These are phyloP conservation scores for Mrakia frigida DNA, from an alignment of 768 basidiomycete species.

Conservation along the genomic window DNA sequence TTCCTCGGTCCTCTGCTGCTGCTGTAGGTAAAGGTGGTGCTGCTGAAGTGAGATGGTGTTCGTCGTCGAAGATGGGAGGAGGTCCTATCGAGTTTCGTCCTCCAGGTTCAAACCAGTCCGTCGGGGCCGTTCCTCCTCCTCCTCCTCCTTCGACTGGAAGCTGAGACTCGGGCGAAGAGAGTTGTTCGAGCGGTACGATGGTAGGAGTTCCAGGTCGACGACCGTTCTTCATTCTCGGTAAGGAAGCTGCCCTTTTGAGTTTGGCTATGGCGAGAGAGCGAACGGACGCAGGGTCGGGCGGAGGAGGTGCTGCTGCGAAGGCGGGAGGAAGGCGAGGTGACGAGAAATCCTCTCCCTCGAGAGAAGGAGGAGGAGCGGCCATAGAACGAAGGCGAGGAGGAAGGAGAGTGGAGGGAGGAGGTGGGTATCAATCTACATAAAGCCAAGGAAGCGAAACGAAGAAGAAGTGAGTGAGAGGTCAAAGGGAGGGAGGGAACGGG, in stretches of 20 bases:
- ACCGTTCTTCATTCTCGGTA: constrained; percentile 87
- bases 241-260: constrained; percentile 83
- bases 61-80: background rate
- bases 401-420: too few relatives aligned
- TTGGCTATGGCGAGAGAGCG: constrained; percentile 82
- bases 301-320: background rate
- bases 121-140: background rate
- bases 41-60: background rate
- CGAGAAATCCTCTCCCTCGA: background rate
- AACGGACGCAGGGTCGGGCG: constrained; percentile 57
- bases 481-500: too few relatives aligned
- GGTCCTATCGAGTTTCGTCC: constrained; percentile 9
- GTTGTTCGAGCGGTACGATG: background rate
- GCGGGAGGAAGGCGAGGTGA: background rate
- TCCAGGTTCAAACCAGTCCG: constrained; percentile 4
- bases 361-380: background rate
- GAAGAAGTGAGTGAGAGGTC: too few relatives aligned
- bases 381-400: background rate
- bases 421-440: too few relatives aligned
- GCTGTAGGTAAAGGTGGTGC: background rate
- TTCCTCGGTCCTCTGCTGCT: background rate
- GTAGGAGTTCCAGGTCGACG: constrained; percentile 53
- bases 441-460: too few relatives aligned
- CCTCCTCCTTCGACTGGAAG: background rate
- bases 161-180: background rate